These are phyloP conservation scores for Diaporthe citrichinensis DNA, from an alignment of 2,329 filamentous ascomycete species.

Conservation along the genomic window DNA sequence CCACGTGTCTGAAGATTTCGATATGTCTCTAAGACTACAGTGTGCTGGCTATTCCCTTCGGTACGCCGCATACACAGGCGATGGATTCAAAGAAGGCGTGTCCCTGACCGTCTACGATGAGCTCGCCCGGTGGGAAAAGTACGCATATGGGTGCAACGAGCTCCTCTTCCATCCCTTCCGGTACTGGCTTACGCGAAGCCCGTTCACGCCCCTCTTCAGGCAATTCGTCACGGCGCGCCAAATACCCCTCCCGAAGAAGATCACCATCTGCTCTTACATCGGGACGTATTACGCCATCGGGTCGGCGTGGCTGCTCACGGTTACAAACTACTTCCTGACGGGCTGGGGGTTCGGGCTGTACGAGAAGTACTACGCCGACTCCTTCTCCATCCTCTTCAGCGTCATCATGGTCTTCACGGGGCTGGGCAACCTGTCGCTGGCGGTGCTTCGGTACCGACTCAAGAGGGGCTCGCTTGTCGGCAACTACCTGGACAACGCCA, in stretches of 20 bases:
- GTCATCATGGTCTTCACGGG: conserved; percentile 76
- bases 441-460: conserved; percentile 73
- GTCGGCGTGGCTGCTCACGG: conserved; percentile 45
- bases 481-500: conserved; percentile 68
- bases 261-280: conserved; percentile 60
- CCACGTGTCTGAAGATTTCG: conserved; percentile 85
- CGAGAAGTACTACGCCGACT: conserved; percentile 77
- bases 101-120: conserved; percentile 89
- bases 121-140: conserved; percentile 88
- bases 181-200: conserved; percentile 72
- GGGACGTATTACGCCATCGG: conserved; percentile 50
- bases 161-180: conserved; percentile 79
- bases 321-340: conserved; percentile 54
- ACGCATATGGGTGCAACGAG: conserved; percentile 87
- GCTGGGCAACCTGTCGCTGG: conserved; percentile 72
- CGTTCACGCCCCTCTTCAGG: conserved; percentile 76
- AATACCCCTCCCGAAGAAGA: conserved; percentile 65
- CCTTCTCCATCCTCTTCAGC: conserved; percentile 74
- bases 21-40: conserved; percentile 84
- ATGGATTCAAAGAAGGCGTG: conserved; percentile 85
- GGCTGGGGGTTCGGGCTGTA: conserved; percentile 79
- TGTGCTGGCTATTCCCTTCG: conserved; percentile 79
- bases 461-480: conserved; percentile 42
- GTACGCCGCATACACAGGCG: conserved; percentile 76
- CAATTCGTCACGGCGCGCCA: conserved; percentile 70